Percentiles rank a stretch among this genome's conserved stretches.
phyloP scores from a whole-genome alignment of 1,284 basidiomycete species.

The Microbotryomycetes sp. region DNA sequence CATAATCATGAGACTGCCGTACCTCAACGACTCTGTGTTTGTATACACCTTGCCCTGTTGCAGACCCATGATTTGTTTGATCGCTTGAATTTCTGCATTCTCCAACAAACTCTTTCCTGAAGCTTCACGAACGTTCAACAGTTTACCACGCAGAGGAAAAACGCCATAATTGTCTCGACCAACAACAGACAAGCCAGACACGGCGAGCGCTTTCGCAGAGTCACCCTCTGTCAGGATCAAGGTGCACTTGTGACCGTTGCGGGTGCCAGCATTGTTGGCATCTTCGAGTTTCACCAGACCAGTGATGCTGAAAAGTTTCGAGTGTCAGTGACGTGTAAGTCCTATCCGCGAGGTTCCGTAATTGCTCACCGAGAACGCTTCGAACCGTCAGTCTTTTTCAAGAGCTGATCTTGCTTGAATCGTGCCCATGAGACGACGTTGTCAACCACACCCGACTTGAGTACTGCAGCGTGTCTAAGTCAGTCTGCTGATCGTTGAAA shows the following conservation, averaged over 20 bases:
- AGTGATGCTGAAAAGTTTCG: too few species aligned
- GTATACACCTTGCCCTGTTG: slow-evolving; percentile 89
- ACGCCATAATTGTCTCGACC: slow-evolving; percentile 96
- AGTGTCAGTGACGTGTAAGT: slow-evolving; percentile 44
- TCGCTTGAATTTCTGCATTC: slow-evolving; percentile 93
- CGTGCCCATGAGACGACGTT: slow-evolving; percentile 92
- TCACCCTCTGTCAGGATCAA: slow-evolving; percentile 99
- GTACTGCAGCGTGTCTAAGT: slow-evolving; percentile 51
- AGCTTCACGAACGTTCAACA: slow-evolving; percentile 96
- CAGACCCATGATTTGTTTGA: slow-evolving; percentile 96
- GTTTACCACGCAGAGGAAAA: slow-evolving; percentile 93
- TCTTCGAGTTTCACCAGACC: slow-evolving; percentile 93
- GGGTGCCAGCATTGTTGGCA: slow-evolving; percentile 94
- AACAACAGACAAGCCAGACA: slow-evolving; percentile 88
- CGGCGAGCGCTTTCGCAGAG: slow-evolving; percentile 93
- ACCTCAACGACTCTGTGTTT: slow-evolving; percentile 67
- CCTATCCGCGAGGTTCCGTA: neutral
- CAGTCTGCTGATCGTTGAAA: neutral
- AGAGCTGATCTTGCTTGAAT: slow-evolving; percentile 90
- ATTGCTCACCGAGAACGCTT: slow-evolving; percentile 70
- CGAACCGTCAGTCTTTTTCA: slow-evolving; percentile 93
- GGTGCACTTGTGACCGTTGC: slow-evolving; percentile 74
- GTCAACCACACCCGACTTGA: slow-evolving; percentile 86
- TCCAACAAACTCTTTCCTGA: slow-evolving; percentile 94
- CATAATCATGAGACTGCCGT: slow-evolving; percentile 99